Conservation (phyloP, 2,329 filamentous ascomycete species). For the Claviceps arundinis region DNA sequence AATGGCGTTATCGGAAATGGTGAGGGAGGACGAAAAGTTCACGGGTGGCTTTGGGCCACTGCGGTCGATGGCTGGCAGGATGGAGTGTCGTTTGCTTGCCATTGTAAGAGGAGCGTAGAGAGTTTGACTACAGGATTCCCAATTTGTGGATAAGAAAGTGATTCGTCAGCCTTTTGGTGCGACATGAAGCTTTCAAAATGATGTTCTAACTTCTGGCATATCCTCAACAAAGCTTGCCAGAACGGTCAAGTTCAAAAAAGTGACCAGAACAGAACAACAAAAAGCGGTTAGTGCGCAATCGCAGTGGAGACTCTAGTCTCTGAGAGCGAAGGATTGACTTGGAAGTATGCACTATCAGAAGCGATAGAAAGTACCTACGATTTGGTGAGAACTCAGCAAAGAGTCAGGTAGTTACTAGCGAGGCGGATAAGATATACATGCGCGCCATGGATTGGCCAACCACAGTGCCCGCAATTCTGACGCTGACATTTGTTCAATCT, state of each 20-base stretch:
- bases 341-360: neutral
- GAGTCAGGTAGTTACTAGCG: conserved; percentile 15
- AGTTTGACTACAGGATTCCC: neutral
- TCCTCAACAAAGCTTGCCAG: neutral
- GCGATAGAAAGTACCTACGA: neutral
- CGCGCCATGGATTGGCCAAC: conserved; percentile 25
- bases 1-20: conserved; percentile 49
- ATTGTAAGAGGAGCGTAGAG: conserved; percentile 10
- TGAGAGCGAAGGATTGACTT: too few species aligned
- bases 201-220: neutral
- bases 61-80: conserved; percentile 37
- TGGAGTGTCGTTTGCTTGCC: conserved; percentile 42
- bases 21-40: conserved; percentile 45
- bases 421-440: conserved; percentile 14
- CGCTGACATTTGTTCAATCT: conserved; percentile 21
- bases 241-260: too few species aligned
- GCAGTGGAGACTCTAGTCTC: neutral
- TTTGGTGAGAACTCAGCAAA: too few species aligned
- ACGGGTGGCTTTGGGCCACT: conserved; percentile 47
- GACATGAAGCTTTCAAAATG: neutral
- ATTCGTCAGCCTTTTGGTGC: neutral
- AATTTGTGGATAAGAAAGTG: neutral
- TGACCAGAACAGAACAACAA: neutral
- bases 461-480: conserved; percentile 24
- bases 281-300: neutral